phyloP scores from a whole-genome alignment of 257 asterid genomes.

The Sherardia arvensis region DNA sequence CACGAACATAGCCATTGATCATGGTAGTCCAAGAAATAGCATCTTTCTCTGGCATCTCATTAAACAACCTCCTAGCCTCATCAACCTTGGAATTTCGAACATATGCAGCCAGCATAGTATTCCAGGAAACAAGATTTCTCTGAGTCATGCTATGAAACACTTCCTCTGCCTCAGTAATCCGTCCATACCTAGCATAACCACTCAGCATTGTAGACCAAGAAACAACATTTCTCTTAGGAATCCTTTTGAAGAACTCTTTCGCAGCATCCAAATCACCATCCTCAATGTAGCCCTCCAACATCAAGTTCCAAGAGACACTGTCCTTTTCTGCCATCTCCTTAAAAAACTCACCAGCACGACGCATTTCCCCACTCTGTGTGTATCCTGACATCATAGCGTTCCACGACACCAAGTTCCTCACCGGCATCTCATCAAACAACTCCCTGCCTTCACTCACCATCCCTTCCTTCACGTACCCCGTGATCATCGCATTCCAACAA shows the following conservation, averaged over 20 bases:
- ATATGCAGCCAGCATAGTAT: conserved; percentile 34
- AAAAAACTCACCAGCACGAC: conserved; percentile 23
- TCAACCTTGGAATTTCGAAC: conserved; percentile 21
- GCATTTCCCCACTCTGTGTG: conserved; percentile 25
- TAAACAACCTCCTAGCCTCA: conserved; percentile 20
- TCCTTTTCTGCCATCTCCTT: conserved; percentile 26
- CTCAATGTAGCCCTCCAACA: conserved; percentile 23
- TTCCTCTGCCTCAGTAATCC: conserved; percentile 18
- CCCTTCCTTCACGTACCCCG: conserved; percentile 30
- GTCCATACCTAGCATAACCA: conserved; percentile 24
- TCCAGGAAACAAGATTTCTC: conserved; percentile 30
- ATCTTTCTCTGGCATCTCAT: conserved; percentile 25
- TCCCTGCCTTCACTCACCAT: conserved; percentile 25
- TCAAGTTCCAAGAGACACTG: conserved; percentile 25
- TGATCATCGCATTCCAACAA: conserved; percentile 44
- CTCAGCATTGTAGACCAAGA: conserved; percentile 31
- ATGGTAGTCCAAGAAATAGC: conserved; percentile 27
- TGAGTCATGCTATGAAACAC: conserved; percentile 21
- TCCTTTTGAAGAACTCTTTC: conserved; percentile 17
- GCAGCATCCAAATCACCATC: conserved; percentile 27
- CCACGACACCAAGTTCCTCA: conserved; percentile 28
- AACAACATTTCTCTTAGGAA: conserved; percentile 24
- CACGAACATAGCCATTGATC: conserved; percentile 23
- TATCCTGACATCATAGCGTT: conserved; percentile 31
- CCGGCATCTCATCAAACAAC: conserved; percentile 23